Base-by-base conservation (phyloP, 148 eudicot species). In the Spergularia bocconei region DNA sequence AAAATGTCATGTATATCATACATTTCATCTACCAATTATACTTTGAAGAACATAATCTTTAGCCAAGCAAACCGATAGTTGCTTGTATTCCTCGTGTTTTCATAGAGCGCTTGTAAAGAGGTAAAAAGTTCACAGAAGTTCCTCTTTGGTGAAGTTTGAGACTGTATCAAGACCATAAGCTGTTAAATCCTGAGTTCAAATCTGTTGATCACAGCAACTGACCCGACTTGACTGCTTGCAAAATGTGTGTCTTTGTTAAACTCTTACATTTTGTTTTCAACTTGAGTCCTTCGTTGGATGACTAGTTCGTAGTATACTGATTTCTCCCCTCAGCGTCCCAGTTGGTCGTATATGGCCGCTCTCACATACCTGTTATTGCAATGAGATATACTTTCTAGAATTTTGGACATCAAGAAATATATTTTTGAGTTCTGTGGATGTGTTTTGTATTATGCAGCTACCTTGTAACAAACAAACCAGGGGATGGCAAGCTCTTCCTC, bases 401-500 rank as follows among this genome's bases (percentile, higher is more conserved):
- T 71, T 61, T 51, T 63, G 52, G 50, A 39, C 8, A 29, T 29
- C 36, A 29, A 29, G 36, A 29, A 29, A 29, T 29, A 1, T 2
- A 29, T 29, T 29, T 29, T 29, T 63, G 51, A 57, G 3, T 4
- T 14, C 36, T 19, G 55, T 54, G 73, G 65, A 64, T 75, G 66
- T 55, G 29, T 51, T 67, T 78, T 65, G 20, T 29, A 53, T 36
- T 36, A 13, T 74, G 78, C 86, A 96, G 99, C 77, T 91, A 78
- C 82, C 84, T 91, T 50, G 89, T 75, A 39, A 13, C 83, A 52
- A 91, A 96, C 84, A 90, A 92, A 79, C 91, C 89, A 53, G 84
- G 83, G 38, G 96, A 89, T 73, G 99, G 97, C 47, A 96, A 87
- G 82, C 79, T 70, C 61, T 92, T 96, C 80, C 79, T 96, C 70